Percentiles rank a stretch among this genome's conserved stretches.
phyloP scores from a whole-genome alignment of 495 filamentous ascomycete species.

The Penicillium ucsense region DNA sequence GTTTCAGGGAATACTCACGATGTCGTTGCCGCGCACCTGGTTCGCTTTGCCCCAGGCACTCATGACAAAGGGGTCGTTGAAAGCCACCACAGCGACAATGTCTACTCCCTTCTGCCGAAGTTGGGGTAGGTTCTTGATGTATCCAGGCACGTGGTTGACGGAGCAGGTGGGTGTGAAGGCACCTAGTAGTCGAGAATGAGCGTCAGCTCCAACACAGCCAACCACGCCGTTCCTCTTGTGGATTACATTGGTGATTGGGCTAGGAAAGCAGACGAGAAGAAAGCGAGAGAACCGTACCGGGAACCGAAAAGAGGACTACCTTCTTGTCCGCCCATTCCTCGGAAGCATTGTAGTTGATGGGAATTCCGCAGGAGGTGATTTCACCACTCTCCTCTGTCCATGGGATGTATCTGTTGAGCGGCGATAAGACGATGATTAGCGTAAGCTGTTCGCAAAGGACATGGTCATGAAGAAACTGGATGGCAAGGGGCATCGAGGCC shows the following conservation, averaged over 20 bases:
- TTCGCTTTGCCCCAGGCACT: constrained; percentile 93
- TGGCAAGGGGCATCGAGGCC: no score
- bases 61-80: constrained; percentile 88
- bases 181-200: constrained; percentile 26
- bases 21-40: constrained; percentile 59
- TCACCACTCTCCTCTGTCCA: constrained; percentile 54
- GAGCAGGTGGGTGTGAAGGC: constrained; percentile 95
- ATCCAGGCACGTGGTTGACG: constrained; percentile 72
- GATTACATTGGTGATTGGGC: neutral
- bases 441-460: no score
- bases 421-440: constrained; percentile 1
- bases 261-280: neutral
- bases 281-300: constrained; percentile 39
- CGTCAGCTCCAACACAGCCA: neutral
- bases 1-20: constrained; percentile 41
- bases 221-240: no score
- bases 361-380: constrained; percentile 65
- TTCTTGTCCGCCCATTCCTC: constrained; percentile 82
- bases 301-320: constrained; percentile 79
- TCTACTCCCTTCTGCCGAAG: constrained; percentile 79
- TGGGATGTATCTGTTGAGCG: constrained; percentile 49
- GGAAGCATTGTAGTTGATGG: constrained; percentile 69
- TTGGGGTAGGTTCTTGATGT: constrained; percentile 61
- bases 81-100: constrained; percentile 69
- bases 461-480: no score